A percentile compares a stretch with the other conserved stretches of the same genome.
Conservation (phyloP, 371 early-diverging fungal genomes). For the Mucor mucedo region DNA sequence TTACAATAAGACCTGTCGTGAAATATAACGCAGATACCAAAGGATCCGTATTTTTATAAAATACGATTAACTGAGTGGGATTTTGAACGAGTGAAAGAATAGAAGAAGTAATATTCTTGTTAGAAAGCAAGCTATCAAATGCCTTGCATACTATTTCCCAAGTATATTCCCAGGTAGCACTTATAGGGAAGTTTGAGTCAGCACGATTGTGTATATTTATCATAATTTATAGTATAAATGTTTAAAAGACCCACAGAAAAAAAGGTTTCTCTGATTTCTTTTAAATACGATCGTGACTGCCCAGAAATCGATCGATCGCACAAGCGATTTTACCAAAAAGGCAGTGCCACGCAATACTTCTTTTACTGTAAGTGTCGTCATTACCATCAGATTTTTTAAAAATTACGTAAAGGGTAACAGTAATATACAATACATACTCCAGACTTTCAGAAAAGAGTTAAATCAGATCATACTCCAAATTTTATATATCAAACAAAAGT, state of each 20-base stretch:
- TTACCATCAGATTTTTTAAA: too few relatives aligned
- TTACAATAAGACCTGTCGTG: slow-evolving; percentile 14
- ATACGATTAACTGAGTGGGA: neutral
- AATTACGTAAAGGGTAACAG: too few relatives aligned
- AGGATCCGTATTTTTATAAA: slow-evolving; percentile 34
- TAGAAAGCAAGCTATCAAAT: slow-evolving; percentile 6
- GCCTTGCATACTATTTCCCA: neutral
- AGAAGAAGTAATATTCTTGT: slow-evolving; percentile 9
- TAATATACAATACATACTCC: too few relatives aligned
- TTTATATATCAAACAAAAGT: too few relatives aligned
- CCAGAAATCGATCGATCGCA: neutral
- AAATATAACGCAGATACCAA: slow-evolving; percentile 26
- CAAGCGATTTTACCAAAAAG: too few relatives aligned
- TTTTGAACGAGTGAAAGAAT: neutral
- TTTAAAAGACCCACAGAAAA: too few relatives aligned
- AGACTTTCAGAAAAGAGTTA: too few relatives aligned
- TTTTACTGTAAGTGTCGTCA: too few relatives aligned
- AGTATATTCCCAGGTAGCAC: slow-evolving; percentile 25
- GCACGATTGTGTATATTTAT: neutral
- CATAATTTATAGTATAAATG: too few relatives aligned
- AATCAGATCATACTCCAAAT: too few relatives aligned
- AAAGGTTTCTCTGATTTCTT: neutral
- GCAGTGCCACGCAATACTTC: too few relatives aligned
- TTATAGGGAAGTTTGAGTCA: slow-evolving; percentile 8
- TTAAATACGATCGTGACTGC: neutral